Evolutionary conservation across 495 filamentous ascomycete genomes (phyloP), one percentile per base, ranked within the genome.

Genomic region (Viridothelium virens): DNA sequence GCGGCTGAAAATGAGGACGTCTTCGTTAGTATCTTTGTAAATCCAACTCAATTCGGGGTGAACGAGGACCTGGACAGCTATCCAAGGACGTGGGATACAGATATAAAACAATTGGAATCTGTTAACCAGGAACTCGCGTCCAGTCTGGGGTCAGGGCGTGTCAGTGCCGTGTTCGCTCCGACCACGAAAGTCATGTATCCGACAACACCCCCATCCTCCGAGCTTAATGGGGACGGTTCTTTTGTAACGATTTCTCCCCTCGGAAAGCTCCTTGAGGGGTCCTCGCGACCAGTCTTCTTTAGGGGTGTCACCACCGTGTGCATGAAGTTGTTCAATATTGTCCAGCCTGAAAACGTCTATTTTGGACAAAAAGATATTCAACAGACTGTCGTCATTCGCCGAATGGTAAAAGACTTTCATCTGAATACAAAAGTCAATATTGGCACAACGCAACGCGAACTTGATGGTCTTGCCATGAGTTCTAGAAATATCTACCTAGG

Each of bases 341-440:
- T 91, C 47, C 82, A 86, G 69, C 91, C 94, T 2, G 90, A 96
- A 50, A 84, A 85, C 53, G 95, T 92, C 1, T 99, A 96, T 74
- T 97, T 99, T 76, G 94, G 94, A 1, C 95, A 97, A 77, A 97
- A 99, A 78, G 94, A 99, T 71, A 85, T 97, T 18, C 94, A 99
- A 77, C 94, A 99, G 78, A 95, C 91, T 0, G 89, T 93, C 7
- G 83, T 99, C 5, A 90, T 99, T 72, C 85, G 84, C 74, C 84
- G 89, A 7, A 84, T 99, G 85, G 89, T 97, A 2, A 77, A 84
- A 68, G 94, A 99, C 72, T 92, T 99, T 69, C 87, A 89, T 73
- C 71, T 97, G n/a, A 83, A 87, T 33, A 89, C 84, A 2, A 83
- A 91, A 56, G 85, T 97, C 1, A 79, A 86, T 4, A 80, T 97